Conservation (phyloP, 352 stramenopile species). For the Pythium biforme region DNA sequence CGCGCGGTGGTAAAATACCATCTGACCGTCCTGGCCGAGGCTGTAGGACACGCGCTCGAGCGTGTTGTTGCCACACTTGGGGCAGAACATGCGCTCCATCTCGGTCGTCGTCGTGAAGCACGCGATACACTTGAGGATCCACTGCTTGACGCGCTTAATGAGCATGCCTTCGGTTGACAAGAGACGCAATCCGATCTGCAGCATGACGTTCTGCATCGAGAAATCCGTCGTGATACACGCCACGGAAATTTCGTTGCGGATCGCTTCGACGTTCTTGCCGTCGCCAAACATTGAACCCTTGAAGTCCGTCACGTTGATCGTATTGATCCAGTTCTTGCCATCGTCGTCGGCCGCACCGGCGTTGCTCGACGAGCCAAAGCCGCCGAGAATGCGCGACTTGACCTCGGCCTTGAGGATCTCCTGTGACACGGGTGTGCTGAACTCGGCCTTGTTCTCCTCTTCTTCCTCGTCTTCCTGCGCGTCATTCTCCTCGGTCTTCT, state of each 20-base stretch:
- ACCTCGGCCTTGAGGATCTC: conserved; percentile 75
- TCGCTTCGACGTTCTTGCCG: conserved; percentile 57
- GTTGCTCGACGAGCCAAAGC: conserved; percentile 77
- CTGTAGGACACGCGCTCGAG: conserved; percentile 95
- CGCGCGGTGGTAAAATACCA: conserved; percentile 82
- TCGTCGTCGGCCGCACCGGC: conserved; percentile 76
- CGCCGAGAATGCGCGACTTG: conserved; percentile 86
- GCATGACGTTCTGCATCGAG: conserved; percentile 89
- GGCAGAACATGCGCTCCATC: conserved; percentile 95
- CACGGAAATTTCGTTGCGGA: conserved; percentile 49
- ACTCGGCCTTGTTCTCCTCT: conserved; percentile 25
- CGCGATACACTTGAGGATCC: conserved; percentile 96
- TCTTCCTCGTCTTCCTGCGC: conserved; percentile 21
- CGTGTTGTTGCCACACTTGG: conserved; percentile 94
- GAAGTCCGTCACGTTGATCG: conserved; percentile 61
- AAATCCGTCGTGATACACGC: conserved; percentile 89
- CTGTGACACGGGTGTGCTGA: conserved; percentile 38
- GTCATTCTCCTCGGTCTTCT: conserved; percentile 36
- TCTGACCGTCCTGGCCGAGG: conserved; percentile 91
- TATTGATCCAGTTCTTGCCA: conserved; percentile 87
- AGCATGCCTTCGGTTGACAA: conserved; percentile 82
- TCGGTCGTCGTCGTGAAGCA: conserved; percentile 96
- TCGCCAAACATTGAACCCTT: conserved; percentile 75
- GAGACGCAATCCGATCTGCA: conserved; percentile 86
- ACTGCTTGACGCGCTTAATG: conserved; percentile 91